Evolutionary conservation across 257 asterid species (phyloP).

Genomic region (Solanum appendiculatum): DNA sequence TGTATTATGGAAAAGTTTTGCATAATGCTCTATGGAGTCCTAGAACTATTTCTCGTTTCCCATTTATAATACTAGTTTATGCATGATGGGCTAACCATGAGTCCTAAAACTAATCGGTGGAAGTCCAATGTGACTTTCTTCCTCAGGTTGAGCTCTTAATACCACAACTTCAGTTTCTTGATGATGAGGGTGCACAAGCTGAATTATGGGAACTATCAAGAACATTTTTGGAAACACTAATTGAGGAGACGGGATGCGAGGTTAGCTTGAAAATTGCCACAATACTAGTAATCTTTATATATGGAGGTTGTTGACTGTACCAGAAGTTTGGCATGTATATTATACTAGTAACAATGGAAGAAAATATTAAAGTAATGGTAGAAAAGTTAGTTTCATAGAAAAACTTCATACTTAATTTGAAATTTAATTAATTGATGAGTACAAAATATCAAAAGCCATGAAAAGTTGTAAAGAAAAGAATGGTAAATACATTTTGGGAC

Average conservation of each 20-base stretch:
- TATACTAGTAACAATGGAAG: neutral
- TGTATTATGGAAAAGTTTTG: neutral
- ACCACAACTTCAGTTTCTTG: slow-evolving; percentile 91
- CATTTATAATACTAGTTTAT: neutral
- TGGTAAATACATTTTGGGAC: neutral
- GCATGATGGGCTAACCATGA: neutral
- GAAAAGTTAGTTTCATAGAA: neutral
- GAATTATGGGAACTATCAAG: slow-evolving; percentile 89
- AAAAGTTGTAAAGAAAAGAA: neutral
- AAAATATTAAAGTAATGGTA: neutral
- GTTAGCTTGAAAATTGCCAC: slow-evolving; percentile 15
- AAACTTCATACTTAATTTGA: neutral
- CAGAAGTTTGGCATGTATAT: neutral
- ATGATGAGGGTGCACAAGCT: slow-evolving; percentile 91
- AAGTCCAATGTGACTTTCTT: neutral
- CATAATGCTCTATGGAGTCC: neutral
- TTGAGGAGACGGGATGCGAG: slow-evolving; percentile 73
- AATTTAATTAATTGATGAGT: neutral
- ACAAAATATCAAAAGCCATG: neutral
- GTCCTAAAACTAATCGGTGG: neutral
- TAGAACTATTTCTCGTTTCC: neutral
- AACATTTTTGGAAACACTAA: slow-evolving; percentile 65
- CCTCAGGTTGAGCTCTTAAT: slow-evolving; percentile 84
- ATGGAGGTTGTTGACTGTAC: neutral
- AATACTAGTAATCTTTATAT: neutral